Evolutionary conservation across 2,329 filamentous ascomycete genomes (phyloP), one percentile per base, ranked within the genome.

Genomic region (Alternaria infectoria): DNA sequence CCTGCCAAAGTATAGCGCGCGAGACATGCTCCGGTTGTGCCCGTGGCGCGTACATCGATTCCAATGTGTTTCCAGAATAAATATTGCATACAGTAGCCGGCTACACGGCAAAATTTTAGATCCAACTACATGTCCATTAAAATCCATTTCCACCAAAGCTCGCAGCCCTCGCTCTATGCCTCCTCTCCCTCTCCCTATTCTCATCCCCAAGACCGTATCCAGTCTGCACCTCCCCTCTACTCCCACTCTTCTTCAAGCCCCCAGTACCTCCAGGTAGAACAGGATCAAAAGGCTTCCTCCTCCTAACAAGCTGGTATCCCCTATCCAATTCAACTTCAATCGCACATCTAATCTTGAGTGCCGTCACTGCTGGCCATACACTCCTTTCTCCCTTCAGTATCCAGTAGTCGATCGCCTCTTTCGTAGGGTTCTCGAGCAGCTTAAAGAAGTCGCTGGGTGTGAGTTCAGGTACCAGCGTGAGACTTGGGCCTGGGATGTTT

Each of bases 291-390:
- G 80, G 81, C 68, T 81, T 82, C 51, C 80, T 57, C 52, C 90
- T 86, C 64, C 93, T 84, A 0, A 95, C 91, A 61, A 91, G 83
- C 79, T 96, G 92, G 78, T 97, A 97, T 0, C 92, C 91, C 50
- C 90, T 84, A 77, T 97, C 94, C 11, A 98, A 84, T 76, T 97
- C 93, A 59, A 93, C 90, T 79, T 98, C 95, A 8, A 98, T 87
- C 5, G 90, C 91, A 78, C 93, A 96, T 7, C 95, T 84, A 7
- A 97, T 90, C 71, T 91, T 90, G 65, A 98, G 81, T 13, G 93
- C 93, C 30, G 90, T 90, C 4, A 97, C 88, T 3, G 93, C 92
- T 0, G 94, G 95, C 94, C 95, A 98, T 0, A 97, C 93, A 69
- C 92, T 94, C 65, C 90, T 84, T 80, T 98, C 95, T 2, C 95